Base-by-base conservation (phyloP, 768 basidiomycete genomes). In the Pulveroboletus frians region DNA sequence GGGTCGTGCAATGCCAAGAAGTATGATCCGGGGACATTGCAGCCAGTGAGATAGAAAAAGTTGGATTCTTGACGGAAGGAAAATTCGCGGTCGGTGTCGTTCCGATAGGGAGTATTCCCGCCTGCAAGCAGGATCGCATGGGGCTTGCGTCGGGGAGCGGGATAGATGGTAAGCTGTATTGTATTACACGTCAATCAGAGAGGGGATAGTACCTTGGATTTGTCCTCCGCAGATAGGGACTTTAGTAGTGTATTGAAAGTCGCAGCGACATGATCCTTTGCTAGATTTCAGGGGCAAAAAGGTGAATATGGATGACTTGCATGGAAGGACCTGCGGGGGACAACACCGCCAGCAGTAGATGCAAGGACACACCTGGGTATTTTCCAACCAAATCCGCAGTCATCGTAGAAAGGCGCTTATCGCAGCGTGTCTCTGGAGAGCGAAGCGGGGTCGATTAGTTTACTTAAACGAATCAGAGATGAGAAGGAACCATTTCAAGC, bases 21-120 rank as follows among this genome's bases (percentile, higher is more conserved):
- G 54, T 79, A 81, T 1, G 88, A 84, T 0, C 77, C 76, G 0
- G 92, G 88, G 4, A 91, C 75, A 40, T 74, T 71, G 68, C 88
- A 92, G 45, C 90, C 92, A 0, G 88, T 80, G 14, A 95, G 74
- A 64, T 92, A 95, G 69, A 79, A 84, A 64, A 95, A 95, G 69
- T 95, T 95, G 58, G 85, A 85, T 67, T 93, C 91, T 60, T 76
- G 74, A 48, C 80, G 75, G 59, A 91, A 90, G 4, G 73, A 63
- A 37, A 90, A 69, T 68, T 92, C 89, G 29, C 90, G 78, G 63
- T 94, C 91, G 10, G 92, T 93, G 63, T 93, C 91, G 62, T 90
- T 80, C 53, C 89, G 73, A 61, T 73, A 89, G 1, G 75, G 71
- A 3, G 77, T 80, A 5, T 69, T 71, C 56, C 77, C 78, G n/a